Conservation (phyloP, 148 eudicot species). For the Oxyria digyna region DNA sequence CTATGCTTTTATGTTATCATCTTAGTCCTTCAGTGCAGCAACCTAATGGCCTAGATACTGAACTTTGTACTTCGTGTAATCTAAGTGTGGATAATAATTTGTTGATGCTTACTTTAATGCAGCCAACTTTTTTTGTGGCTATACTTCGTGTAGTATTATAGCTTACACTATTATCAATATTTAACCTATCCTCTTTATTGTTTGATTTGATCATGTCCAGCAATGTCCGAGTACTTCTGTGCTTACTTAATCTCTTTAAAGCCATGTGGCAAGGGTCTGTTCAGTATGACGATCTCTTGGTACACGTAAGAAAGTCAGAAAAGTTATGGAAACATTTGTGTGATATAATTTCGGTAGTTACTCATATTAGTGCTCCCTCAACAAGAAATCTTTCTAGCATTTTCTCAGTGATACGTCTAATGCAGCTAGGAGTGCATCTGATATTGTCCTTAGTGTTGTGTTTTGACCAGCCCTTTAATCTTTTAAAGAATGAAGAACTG, state of each 20-base stretch:
- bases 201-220: conserved; percentile 26
- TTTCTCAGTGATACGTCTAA: no score
- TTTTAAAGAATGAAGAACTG: no score
- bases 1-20: neutral
- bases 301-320: conserved; percentile 42
- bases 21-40: neutral
- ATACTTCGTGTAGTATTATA: conserved; percentile 21
- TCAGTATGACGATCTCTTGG: conserved; percentile 54
- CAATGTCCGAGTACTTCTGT: conserved; percentile 40
- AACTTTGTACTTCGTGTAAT: neutral
- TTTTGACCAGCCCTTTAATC: no score
- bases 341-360: conserved; percentile 19
- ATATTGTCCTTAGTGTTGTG: no score
- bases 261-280: conserved; percentile 87
- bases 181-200: conserved; percentile 1
- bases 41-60: neutral
- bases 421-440: no score
- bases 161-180: neutral
- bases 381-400: conserved; percentile 24
- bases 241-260: conserved; percentile 48
- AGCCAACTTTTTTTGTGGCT: conserved; percentile 81
- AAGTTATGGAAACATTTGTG: conserved; percentile 65
- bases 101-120: conserved; percentile 12
- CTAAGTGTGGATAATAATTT: neutral
- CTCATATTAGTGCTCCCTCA: conserved; percentile 15